phyloP scores from a whole-genome alignment of 495 filamentous ascomycete species.

The Hypoxylon fragiforme region DNA sequence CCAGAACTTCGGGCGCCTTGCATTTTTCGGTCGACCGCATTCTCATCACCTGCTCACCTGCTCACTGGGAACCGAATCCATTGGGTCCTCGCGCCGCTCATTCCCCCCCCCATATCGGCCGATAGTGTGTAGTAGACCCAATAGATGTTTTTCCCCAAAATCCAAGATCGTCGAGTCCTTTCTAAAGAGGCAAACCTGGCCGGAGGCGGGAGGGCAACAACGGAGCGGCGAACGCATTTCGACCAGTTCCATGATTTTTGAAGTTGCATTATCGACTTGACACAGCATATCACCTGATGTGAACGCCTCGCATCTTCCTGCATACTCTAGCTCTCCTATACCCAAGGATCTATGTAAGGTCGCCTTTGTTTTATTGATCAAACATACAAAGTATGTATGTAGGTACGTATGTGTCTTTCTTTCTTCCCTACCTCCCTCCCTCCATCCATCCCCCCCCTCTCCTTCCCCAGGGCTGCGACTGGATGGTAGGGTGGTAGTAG shows the following conservation, averaged over 20 bases:
- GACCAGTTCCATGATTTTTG: neutral
- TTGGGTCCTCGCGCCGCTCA: slow-evolving; percentile 17
- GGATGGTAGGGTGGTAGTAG: slow-evolving; percentile 24
- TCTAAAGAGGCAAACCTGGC: slow-evolving; percentile 31
- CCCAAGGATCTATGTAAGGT: slow-evolving; percentile 35
- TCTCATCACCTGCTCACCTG: no score
- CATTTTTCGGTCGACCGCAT: slow-evolving; percentile 27
- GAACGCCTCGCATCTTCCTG: slow-evolving; percentile 30
- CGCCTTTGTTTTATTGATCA: neutral
- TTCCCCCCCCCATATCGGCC: slow-evolving; percentile 1
- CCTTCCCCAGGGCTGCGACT: slow-evolving; percentile 19
- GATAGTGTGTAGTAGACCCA: slow-evolving; percentile 10
- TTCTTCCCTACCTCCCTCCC: neutral
- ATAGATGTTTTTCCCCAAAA: slow-evolving; percentile 2
- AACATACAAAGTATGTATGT: neutral
- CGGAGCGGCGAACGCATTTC: slow-evolving; percentile 24
- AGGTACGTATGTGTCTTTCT: neutral
- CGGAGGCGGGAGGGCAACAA: slow-evolving; percentile 15
- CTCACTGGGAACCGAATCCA: slow-evolving; percentile 25
- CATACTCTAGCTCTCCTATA: slow-evolving; percentile 17
- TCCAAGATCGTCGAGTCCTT: no score
- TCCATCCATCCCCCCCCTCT: no score
- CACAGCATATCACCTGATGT: slow-evolving; percentile 37
- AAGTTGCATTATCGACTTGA: slow-evolving; percentile 35
- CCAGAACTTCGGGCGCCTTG: slow-evolving; percentile 19